phyloP scores from a whole-genome alignment of 257 asterid species.

The Lantana camara region DNA sequence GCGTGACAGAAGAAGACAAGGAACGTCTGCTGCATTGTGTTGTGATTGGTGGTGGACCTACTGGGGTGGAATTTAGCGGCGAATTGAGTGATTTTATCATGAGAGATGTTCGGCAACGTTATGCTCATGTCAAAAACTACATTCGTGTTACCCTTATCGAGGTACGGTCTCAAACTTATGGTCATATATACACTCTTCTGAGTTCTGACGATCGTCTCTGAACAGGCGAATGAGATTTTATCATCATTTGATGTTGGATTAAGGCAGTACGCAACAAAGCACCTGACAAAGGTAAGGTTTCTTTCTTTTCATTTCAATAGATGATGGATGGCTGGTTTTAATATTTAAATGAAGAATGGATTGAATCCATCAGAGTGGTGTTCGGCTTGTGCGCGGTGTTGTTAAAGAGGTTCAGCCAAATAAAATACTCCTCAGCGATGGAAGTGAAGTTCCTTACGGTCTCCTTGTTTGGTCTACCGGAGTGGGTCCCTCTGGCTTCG shows the following conservation, averaged over 20 bases:
- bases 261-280: constrained; percentile 85
- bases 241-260: constrained; percentile 88
- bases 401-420: constrained; percentile 77
- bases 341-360: neutral
- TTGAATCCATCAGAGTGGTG: constrained; percentile 54
- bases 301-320: neutral
- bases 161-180: constrained; percentile 52
- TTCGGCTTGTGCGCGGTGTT: constrained; percentile 87
- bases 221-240: constrained; percentile 85
- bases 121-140: constrained; percentile 86
- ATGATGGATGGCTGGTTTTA: neutral
- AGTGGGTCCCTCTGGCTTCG: constrained; percentile 82
- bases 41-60: constrained; percentile 95
- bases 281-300: constrained; percentile 71
- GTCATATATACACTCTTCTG: neutral
- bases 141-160: constrained; percentile 88
- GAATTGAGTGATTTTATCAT: constrained; percentile 90
- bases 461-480: constrained; percentile 97
- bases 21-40: constrained; percentile 86
- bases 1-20: constrained; percentile 84
- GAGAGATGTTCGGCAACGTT: constrained; percentile 80
- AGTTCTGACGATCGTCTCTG: neutral
- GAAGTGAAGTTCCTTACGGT: constrained; percentile 94
- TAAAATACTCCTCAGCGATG: constrained; percentile 81
- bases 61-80: constrained; percentile 95